Conservation (phyloP, 352 stramenopile genomes). For the Achlya hypogyna region DNA sequence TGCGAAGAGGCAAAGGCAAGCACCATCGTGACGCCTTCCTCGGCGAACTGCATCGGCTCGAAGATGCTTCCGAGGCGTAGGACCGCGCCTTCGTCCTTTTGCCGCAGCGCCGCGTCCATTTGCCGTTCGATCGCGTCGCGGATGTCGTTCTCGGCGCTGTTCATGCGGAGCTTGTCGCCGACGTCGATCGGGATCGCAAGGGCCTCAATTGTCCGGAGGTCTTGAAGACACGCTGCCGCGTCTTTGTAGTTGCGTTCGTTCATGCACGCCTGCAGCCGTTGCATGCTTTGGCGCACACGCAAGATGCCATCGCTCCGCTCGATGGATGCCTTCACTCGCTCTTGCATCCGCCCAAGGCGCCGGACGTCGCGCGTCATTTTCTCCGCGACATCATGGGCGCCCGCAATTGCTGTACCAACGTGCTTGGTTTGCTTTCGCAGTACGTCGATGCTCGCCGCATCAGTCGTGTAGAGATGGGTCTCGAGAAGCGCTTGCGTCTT, state of each 20-base stretch:
- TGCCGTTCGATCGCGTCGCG: slow-evolving; percentile 62
- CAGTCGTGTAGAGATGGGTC: slow-evolving; percentile 3
- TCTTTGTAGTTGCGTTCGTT: slow-evolving; percentile 58
- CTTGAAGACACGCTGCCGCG: slow-evolving; percentile 60
- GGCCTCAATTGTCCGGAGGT: slow-evolving; percentile 65
- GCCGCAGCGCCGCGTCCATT: slow-evolving; percentile 47
- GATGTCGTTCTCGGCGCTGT: slow-evolving; percentile 78
- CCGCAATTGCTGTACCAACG: slow-evolving; percentile 74
- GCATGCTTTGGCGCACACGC: slow-evolving; percentile 66
- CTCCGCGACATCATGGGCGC: slow-evolving; percentile 81
- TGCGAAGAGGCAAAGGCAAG: slow-evolving; percentile 35
- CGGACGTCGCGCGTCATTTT: slow-evolving; percentile 84
- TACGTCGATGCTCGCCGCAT: slow-evolving; percentile 22
- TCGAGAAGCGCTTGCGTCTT: slow-evolving; percentile 3
- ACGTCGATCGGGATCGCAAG: slow-evolving; percentile 60
- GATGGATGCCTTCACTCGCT: slow-evolving; percentile 47
- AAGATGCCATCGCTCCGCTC: slow-evolving; percentile 62
- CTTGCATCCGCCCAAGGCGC: slow-evolving; percentile 71
- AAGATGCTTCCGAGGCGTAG: slow-evolving; percentile 69
- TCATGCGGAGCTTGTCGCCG: slow-evolving; percentile 71
- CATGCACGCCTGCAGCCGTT: slow-evolving; percentile 65
- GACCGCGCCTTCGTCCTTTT: slow-evolving; percentile 35
- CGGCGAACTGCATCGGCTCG: slow-evolving; percentile 66
- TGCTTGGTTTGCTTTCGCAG: slow-evolving; percentile 67
- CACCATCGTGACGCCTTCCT: slow-evolving; percentile 47